Evolutionary conservation across 768 basidiomycete species (phyloP), one percentile per base, ranked within the genome.

Genomic region (Boletus tylopilopsis): DNA sequence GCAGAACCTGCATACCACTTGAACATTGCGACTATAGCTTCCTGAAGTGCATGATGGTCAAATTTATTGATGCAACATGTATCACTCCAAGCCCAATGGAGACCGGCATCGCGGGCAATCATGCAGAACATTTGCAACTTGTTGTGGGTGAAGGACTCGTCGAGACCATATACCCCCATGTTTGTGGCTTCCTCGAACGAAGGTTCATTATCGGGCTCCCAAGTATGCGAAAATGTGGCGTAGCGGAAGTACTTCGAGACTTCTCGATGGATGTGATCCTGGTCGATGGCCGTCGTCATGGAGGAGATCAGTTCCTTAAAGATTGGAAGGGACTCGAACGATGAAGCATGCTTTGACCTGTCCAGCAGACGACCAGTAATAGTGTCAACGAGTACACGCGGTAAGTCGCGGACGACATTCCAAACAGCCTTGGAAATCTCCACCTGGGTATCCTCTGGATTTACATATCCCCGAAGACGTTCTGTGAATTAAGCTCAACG

Each of bases 301-400:
- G 58, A 55, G 2, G 54, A 59, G 18, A 52, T 10, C 12, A 56
- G 18, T 27, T 53, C 24, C 19, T 22, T 6, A 16, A 59, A 55
- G 5, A 35, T 3, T 11, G 47, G 32, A 0, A 25, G 29, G 6
- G 33, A 42, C 32, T 54, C 45, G 6, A 59, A 58, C 45, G 21
- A 13, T 8, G 38, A 23, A 0, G 43, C 49, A 19, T 54, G 56
- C n/a, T 42, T 11, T 0, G 32, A 13, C 34, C 43, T 46, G 49
- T 51, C 15, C n/a, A 37, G 13, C 7, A 58, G 41, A 41, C 50
- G 45, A 2, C 47, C 56, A 3, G 53, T 29, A 9, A 2, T 6
- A 11, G 39, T 56, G 32, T 56, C 38, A 5, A 50, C 47, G 22
- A 58, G 54, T 3, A 52, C 25, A 1, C 18, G 48, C 2, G 50